Conservation (phyloP, 1,284 basidiomycete species). For the Irpex lacteus region DNA sequence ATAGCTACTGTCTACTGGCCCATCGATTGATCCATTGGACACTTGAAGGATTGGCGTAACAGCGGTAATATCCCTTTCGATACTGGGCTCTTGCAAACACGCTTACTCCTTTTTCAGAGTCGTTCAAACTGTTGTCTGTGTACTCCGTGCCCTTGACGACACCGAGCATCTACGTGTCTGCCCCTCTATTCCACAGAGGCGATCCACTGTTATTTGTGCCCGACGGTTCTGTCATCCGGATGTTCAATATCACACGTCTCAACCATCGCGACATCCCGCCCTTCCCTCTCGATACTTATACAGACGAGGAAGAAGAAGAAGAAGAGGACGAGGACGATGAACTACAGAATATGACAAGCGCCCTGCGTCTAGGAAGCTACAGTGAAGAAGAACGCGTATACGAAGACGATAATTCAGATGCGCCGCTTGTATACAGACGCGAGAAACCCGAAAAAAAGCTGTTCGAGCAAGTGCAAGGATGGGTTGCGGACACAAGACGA, state of each 20-base stretch:
- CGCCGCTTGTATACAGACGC: constrained; percentile 10
- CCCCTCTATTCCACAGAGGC: constrained; percentile 26
- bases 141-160: constrained; percentile 39
- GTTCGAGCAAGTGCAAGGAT: constrained; percentile 3
- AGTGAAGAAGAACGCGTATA: neutral
- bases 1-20: neutral
- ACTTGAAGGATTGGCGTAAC: constrained; percentile 63
- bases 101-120: constrained; percentile 36
- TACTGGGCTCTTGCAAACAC: neutral
- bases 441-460: constrained; percentile 6
- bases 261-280: constrained; percentile 30
- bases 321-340: constrained; percentile 7
- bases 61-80: constrained; percentile 44
- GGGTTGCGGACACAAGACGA: neutral
- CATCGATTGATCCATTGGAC: constrained; percentile 10
- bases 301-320: constrained; percentile 5
- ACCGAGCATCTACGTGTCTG: constrained; percentile 39
- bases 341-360: constrained; percentile 1
- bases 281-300: constrained; percentile 21
- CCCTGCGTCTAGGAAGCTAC: neutral
- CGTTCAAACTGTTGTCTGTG: constrained; percentile 59
- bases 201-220: constrained; percentile 54
- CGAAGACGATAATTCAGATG: neutral
- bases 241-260: constrained; percentile 50
- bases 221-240: constrained; percentile 36